These are phyloP conservation scores for Agrocybe praecox DNA, from an alignment of 768 basidiomycete genomes.

Conservation along the genomic window DNA sequence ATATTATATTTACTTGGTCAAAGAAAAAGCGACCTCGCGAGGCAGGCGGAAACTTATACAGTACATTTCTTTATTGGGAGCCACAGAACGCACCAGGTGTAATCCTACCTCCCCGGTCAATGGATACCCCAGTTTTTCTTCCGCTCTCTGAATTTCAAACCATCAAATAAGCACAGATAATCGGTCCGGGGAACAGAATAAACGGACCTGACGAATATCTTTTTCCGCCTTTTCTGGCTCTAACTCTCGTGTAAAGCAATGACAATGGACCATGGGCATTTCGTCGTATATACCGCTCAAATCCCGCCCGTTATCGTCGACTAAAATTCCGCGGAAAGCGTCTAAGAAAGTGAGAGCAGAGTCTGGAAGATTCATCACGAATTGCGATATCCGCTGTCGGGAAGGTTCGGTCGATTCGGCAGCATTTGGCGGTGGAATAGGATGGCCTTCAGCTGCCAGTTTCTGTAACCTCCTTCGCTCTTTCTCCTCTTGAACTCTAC, in stretches of 20 bases:
- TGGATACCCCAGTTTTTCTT: slow-evolving; percentile 58
- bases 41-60: slow-evolving; percentile 81
- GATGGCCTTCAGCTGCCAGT: slow-evolving; percentile 17
- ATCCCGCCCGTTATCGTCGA: slow-evolving; percentile 32
- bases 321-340: slow-evolving; percentile 79
- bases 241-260: slow-evolving; percentile 92
- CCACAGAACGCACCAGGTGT: slow-evolving; percentile 88
- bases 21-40: slow-evolving; percentile 36
- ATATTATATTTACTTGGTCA: slow-evolving; percentile 1
- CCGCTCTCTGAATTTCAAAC: slow-evolving; percentile 60
- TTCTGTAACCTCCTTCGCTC: slow-evolving; percentile 39
- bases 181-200: neutral
- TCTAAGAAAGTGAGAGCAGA: slow-evolving; percentile 89
- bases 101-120: slow-evolving; percentile 54
- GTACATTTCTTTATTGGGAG: slow-evolving; percentile 98
- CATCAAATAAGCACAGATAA: slow-evolving; percentile 14
- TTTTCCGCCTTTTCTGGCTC: slow-evolving; percentile 65
- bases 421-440: slow-evolving; percentile 11
- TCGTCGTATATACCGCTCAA: slow-evolving; percentile 50
- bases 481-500: slow-evolving; percentile 43
- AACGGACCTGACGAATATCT: slow-evolving; percentile 81
- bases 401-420: slow-evolving; percentile 25
- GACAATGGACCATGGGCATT: slow-evolving; percentile 93
- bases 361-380: slow-evolving; percentile 98
- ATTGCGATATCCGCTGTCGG: slow-evolving; percentile 73